Base-by-base conservation (phyloP, 73 alveolate species). In the Paramecium pentaurelia region DNA sequence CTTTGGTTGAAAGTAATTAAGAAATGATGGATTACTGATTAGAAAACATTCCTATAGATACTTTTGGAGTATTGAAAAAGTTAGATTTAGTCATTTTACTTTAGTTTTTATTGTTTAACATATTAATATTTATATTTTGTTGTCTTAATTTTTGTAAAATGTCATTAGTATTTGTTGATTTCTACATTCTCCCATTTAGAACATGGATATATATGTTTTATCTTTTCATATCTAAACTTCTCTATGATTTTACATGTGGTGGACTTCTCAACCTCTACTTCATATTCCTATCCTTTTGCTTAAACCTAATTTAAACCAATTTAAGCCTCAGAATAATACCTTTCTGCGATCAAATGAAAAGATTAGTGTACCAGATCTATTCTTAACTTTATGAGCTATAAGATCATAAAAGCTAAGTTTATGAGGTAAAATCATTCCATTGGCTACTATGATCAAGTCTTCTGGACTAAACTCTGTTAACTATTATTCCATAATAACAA, bases 161-260 rank as follows among this genome's bases (percentile, higher is more conserved):
- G 28, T 80, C 91, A 80, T 25, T 20, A 80, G 58, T 80, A 80
- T 47, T 80, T 80, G 54, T 28, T 47, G 27, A 80, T 80, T 32
- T 80, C 91, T 44, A 80, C 91, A 36, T 80, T 80, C 34, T 80
- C 91, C 91, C 91, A 80, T 80, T 32, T 80, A 7, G 91, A 80
- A 47, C 91, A 80, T 32, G 91, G 91, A 80, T 80, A 80, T 11
- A 80, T 80, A 45, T 80, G 91, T 47, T 80, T 80, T n/a, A 80
- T 80, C 58, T 80, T 80, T 64, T 80, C 91, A 47, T 80, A 80
- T 47, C 58, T 80, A 25, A 45, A 80, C 18, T 80, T 80, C 30
- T 80, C 91, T 11, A 80, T 80, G n/a, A 80, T 80, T 64, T 49
- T 80, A 14, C 71, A 42, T 18, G 91, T 80, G 7, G 91, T 45